Base-by-base conservation (phyloP, 371 early-diverging fungal genomes). In the Mucor saturninus region DNA sequence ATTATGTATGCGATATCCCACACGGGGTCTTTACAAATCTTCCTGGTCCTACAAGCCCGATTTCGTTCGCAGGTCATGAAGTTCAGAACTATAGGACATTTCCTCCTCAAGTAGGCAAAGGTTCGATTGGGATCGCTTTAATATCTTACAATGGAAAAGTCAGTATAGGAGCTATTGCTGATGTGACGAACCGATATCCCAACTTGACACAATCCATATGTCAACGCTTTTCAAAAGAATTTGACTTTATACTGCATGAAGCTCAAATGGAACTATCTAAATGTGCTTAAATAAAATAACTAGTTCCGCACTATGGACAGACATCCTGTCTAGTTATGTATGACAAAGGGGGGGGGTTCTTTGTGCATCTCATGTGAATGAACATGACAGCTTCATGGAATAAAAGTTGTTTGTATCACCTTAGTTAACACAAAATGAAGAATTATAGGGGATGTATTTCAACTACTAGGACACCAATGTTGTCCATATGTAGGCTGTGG, bases 1-100 rank as follows among this genome's bases (percentile, higher is more conserved):
- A 67, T 5, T 42, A 65, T 2, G 15, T 56, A 7, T 56, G 62
- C 5, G 65, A 67, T 58, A 61, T 72, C 11, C 62, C 65, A 10
- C 79, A 75, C 54, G 79, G 66, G 3, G 71, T 79, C 0, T 66
- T 79, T 56, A 76, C 76, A n/a, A 76, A 79, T 40, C 54, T 77
- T 0, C 68, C 71, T 32, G 80, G 75, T 6, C 73, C 77, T 13
- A 61, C 64, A 0, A 46, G 61, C 5, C 67, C 73, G 2, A 64
- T 77, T 28, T 26, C 56, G 14, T 80, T 75, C 69, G 80, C 73
- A 28, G 75, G 72, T 2, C 67, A 71, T 57, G 54, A 56, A 26
- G 69, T 77, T 37, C 38, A 56, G 26, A 67, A 65, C 26, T 73
- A 65, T 42, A 56, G 61, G 8, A 63, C 60, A 0, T 56, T 75